Base-by-base conservation (phyloP, 1,284 basidiomycete genomes). In the Cystobasidiaceae sp. region DNA sequence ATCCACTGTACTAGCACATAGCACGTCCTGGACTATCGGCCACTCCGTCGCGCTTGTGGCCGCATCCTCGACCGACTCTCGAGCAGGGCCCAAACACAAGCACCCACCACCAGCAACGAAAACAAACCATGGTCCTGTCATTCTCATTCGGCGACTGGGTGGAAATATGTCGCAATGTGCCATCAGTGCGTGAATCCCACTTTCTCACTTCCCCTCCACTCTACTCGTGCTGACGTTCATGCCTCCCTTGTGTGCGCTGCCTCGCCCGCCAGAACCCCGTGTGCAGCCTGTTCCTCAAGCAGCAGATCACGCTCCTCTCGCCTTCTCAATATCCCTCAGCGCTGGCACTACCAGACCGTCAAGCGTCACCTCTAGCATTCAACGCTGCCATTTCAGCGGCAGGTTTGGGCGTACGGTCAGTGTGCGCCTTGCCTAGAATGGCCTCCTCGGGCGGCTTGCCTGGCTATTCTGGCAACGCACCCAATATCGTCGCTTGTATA, bases 401-500 rank as follows among this genome's bases (percentile, higher is more conserved):
- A 46, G 72, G 72, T 17, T 52, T 69, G 7, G 72, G 72, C 37
- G 68, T 72, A 5, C 48, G 67, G 37, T 28, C 68, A 0, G 39
- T 56, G 3, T 73, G 72, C 59, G 65, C 50, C 28, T 67, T 73
- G 33, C 69, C 71, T 6, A 57, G 69, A 1, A 71, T 72, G 48
- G 58, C 52, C 17, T 66, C 58, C 33, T 59, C 55, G 0, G 71
- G 71, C 3, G 71, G 71, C 0, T 34, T 43, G 15, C 9, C 41
- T 13, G 69, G 71, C 2, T 48, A 55, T 17, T 45, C 64, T 15
- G 72, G 72, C 1, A 73, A 73, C 63, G 50, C 72, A 9, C 71
- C 71, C 15, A 71, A 72, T 54, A 59, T 73, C 25, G 61, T 68
- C 28, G 30, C 70, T 30, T 73, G 68, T 51, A 70, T 67, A 6